Percentiles rank a stretch among this genome's conserved stretches.
Conservation (phyloP, 2,329 filamentous ascomycete genomes). For the Penicillium crustosum region DNA sequence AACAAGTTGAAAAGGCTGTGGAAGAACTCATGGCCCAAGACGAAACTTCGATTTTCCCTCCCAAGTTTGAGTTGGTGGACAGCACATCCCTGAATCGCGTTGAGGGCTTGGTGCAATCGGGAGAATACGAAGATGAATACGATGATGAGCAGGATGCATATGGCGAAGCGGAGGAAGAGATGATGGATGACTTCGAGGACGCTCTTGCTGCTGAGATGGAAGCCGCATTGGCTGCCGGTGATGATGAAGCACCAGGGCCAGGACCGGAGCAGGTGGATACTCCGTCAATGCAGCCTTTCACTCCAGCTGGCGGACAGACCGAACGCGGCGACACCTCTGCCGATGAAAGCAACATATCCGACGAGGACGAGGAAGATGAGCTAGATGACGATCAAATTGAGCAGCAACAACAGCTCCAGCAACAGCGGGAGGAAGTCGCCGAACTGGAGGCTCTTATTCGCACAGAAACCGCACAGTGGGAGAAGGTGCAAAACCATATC, state of each 20-base stretch:
- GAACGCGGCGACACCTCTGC: constrained; percentile 38
- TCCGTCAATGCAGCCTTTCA: constrained; percentile 33
- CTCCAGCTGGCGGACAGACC: constrained; percentile 25
- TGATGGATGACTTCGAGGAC: constrained; percentile 43
- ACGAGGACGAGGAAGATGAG: constrained; percentile 38
- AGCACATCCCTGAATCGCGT: constrained; percentile 48
- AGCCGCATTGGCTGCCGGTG: constrained; percentile 42
- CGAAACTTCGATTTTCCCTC: constrained; percentile 55
- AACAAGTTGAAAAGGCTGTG: constrained; percentile 78
- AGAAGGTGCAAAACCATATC: constrained; percentile 42
- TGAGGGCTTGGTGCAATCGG: constrained; percentile 44
- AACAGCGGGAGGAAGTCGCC: constrained; percentile 47
- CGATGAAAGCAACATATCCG: constrained; percentile 43
- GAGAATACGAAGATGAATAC: constrained; percentile 50
- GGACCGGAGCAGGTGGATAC: constrained; percentile 33
- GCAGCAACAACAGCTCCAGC: constrained; percentile 43
- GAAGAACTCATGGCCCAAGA: constrained; percentile 72
- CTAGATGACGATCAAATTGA: constrained; percentile 47
- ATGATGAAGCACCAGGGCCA: constrained; percentile 30
- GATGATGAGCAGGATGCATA: constrained; percentile 53
- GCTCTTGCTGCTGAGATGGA: constrained; percentile 47
- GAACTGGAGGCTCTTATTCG: constrained; percentile 44
- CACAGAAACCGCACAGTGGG: constrained; percentile 41
- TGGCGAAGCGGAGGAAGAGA: constrained; percentile 49
- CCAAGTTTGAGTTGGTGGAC: constrained; percentile 66